Conservation (phyloP, 2,329 filamentous ascomycete species). For the Trichophyton verrucosum region DNA sequence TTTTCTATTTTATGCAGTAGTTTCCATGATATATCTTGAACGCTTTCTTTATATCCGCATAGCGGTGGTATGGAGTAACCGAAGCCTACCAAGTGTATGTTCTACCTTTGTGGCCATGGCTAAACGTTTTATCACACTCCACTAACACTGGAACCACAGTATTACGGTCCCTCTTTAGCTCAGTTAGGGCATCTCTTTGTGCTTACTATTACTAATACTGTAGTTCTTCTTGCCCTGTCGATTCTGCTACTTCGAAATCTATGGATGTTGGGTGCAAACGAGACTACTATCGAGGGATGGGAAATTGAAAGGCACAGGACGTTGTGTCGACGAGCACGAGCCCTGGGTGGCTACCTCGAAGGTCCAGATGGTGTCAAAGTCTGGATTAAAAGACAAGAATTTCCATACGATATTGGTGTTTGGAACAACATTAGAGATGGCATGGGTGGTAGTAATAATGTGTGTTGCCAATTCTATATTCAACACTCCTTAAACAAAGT, state of each 20-base stretch:
- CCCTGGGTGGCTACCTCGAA: conserved; percentile 46
- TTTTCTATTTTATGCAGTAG: conserved; percentile 48
- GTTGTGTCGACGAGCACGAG: conserved; percentile 34
- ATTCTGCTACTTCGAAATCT: conserved; percentile 44
- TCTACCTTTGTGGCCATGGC: neutral
- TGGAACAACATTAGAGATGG: conserved; percentile 47
- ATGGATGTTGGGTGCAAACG: conserved; percentile 46
- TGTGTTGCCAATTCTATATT: conserved; percentile 15
- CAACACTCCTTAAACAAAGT: neutral
- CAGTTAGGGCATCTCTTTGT: conserved; percentile 46
- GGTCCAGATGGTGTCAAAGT: conserved; percentile 45
- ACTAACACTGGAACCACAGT: conserved; percentile 28
- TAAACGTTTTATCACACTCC: neutral
- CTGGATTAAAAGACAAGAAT: conserved; percentile 47
- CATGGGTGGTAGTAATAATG: conserved; percentile 44
- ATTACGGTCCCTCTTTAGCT: conserved; percentile 43
- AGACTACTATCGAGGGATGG: conserved; percentile 54
- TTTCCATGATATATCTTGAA: conserved; percentile 46
- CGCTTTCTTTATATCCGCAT: conserved; percentile 42
- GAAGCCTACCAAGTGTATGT: conserved; percentile 46
- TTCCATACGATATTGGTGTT: conserved; percentile 54
- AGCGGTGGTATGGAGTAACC: conserved; percentile 42
- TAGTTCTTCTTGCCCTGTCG: conserved; percentile 44
- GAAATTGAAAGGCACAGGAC: conserved; percentile 41
- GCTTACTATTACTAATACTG: conserved; percentile 41